Percentiles rank a stretch among this genome's conserved stretches.
phyloP scores from a whole-genome alignment of 2,329 filamentous ascomycete species.

The Trichoderma atroviride region DNA sequence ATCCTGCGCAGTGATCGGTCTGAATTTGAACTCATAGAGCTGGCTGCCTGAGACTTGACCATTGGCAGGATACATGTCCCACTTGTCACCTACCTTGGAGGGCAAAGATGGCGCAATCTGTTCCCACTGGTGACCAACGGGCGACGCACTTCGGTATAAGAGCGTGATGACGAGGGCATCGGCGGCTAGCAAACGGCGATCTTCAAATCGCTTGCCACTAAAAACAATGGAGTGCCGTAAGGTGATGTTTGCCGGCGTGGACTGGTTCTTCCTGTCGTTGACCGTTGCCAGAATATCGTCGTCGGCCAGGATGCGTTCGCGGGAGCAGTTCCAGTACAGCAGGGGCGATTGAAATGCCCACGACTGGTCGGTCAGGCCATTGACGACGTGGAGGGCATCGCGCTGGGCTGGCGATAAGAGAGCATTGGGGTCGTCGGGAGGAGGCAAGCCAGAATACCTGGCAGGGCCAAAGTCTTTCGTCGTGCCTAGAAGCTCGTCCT shows the following conservation, averaged over 20 bases:
- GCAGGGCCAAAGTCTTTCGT: conserved; percentile 60
- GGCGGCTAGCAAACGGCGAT: conserved; percentile 67
- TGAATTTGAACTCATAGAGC: conserved; percentile 78
- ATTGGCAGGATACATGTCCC: conserved; percentile 66
- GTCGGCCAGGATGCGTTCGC: conserved; percentile 60
- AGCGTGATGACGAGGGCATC: conserved; percentile 80
- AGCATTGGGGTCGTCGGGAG: conserved; percentile 32
- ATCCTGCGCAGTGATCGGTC: conserved; percentile 70
- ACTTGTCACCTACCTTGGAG: conserved; percentile 52
- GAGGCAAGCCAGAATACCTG: conserved; percentile 36
- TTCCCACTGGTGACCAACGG: conserved; percentile 67
- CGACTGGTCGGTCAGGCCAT: conserved; percentile 62
- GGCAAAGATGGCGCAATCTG: conserved; percentile 58
- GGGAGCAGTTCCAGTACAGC: conserved; percentile 77
- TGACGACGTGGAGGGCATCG: conserved; percentile 60
- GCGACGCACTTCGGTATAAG: conserved; percentile 67
- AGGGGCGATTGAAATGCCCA: conserved; percentile 85
- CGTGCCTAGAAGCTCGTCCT: conserved; percentile 67
- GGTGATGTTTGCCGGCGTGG: conserved; percentile 72
- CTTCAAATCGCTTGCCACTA: conserved; percentile 75
- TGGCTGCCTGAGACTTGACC: conserved; percentile 58
- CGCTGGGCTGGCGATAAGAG: conserved; percentile 51
- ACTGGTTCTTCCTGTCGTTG: conserved; percentile 63
- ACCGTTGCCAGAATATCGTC: conserved; percentile 68
- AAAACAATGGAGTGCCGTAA: conserved; percentile 79